Conservation (phyloP, 805 yeast genomes). For the Ogataea pilisensis region DNA sequence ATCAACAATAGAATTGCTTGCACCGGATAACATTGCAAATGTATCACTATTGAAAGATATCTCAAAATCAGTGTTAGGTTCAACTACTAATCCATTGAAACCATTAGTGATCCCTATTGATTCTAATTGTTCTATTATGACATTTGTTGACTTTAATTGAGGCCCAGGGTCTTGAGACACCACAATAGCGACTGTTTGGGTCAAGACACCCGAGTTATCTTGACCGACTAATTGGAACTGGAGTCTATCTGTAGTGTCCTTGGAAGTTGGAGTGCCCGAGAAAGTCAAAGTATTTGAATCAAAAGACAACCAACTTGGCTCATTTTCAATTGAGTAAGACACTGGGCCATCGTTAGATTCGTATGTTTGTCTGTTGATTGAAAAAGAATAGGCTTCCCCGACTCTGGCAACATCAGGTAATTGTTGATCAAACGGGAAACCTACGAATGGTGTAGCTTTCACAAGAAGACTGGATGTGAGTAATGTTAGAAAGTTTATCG, state of each 20-base stretch:
- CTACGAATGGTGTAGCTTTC: constrained; percentile 49
- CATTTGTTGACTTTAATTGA: too few species aligned
- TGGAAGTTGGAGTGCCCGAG: constrained; percentile 58
- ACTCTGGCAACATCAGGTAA: constrained; percentile 84
- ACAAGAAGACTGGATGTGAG: background rate
- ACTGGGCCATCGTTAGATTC: constrained; percentile 38
- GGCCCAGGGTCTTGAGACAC: constrained; percentile 60
- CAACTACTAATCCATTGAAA: constrained; percentile 62
- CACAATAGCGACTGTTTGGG: constrained; percentile 52
- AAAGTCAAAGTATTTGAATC: constrained; percentile 58
- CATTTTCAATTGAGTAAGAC: constrained; percentile 53
- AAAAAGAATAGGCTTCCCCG: constrained; percentile 55
- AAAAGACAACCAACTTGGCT: constrained; percentile 80
- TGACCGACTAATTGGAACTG: constrained; percentile 57
- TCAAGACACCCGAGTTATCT: constrained; percentile 52
- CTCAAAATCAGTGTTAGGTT: constrained; percentile 64
- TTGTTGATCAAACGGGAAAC: constrained; percentile 80
- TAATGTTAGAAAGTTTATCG: background rate
- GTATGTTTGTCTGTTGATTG: constrained; percentile 69
- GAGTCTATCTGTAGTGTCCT: constrained; percentile 43
- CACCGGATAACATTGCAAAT: constrained; percentile 44
- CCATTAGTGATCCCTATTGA: constrained; percentile 88
- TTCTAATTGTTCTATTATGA: too few species aligned
- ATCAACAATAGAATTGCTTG: constrained; percentile 49
- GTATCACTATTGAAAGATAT: constrained; percentile 60